Conservation (phyloP, 192 early-diverging fungal genomes). For the Mortierella antarctica region DNA sequence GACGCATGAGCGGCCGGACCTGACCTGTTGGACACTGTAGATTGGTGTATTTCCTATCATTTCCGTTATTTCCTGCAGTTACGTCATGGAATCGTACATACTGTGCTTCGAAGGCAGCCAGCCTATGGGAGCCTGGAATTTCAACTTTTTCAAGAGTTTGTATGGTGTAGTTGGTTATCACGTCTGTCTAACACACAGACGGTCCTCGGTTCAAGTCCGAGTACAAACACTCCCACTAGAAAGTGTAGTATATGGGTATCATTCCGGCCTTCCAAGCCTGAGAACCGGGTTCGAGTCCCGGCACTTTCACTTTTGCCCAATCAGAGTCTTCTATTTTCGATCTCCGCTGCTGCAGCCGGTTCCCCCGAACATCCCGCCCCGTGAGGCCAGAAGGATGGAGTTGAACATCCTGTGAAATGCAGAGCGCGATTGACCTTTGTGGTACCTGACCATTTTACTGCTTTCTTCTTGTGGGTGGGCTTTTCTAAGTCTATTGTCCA, state of each 20-base stretch:
- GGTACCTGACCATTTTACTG: neutral
- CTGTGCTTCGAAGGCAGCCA: no score
- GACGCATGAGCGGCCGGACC: no score
- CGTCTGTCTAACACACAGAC: conserved; percentile 56
- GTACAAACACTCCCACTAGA: conserved; percentile 39
- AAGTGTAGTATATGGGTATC: conserved; percentile 58
- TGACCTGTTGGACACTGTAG: no score
- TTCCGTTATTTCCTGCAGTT: no score
- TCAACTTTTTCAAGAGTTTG: conserved; percentile 1
- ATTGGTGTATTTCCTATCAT: no score
- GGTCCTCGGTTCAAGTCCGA: conserved; percentile 55
- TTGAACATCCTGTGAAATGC: no score
- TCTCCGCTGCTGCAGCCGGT: no score
- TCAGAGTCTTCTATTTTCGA: neutral
- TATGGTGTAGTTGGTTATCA: conserved; percentile 47
- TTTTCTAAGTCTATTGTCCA: neutral
- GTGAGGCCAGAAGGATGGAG: no score
- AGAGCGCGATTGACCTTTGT: no score
- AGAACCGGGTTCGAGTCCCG: conserved; percentile 59
- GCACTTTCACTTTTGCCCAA: conserved; percentile 43
- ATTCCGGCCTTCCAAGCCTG: conserved; percentile 59
- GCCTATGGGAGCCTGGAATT: no score
- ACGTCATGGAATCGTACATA: no score
- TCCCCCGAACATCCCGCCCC: no score
- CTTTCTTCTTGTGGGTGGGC: neutral